phyloP scores from a whole-genome alignment of 805 yeast species.

The Spencermartinsiella europaea region DNA sequence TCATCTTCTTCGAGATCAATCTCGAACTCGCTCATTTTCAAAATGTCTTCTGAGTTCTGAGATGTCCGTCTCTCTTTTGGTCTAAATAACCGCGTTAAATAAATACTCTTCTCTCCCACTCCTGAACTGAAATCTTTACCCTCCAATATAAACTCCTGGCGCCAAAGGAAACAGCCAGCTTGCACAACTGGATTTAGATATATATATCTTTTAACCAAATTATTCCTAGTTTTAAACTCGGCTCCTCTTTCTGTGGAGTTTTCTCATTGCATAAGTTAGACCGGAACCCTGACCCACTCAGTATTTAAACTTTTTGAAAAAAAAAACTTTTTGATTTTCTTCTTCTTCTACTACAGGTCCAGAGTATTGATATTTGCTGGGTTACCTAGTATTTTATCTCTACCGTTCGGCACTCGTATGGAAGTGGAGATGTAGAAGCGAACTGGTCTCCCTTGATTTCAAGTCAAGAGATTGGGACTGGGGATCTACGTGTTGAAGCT shows the following conservation, averaged over 20 bases:
- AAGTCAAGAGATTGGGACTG: conserved; percentile 2
- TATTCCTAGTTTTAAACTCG: too few species aligned
- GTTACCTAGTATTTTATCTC: conserved; percentile 22
- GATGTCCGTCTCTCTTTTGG: too few species aligned
- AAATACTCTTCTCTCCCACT: not conserved
- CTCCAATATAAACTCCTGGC: too few species aligned
- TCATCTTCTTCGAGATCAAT: not conserved
- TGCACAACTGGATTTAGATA: too few species aligned
- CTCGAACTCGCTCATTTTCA: not conserved
- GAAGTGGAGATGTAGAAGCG: conserved; percentile 27
- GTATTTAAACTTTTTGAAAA: not conserved
- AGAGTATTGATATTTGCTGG: not conserved
- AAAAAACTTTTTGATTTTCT: not conserved
- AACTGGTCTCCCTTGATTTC: not conserved
- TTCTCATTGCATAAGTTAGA: too few species aligned
- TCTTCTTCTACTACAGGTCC: not conserved
- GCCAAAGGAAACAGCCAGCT: too few species aligned
- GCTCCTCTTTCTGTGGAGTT: too few species aligned
- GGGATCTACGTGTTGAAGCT: conserved; percentile 26
- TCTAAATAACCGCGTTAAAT: too few species aligned
- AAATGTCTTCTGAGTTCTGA: too few species aligned
- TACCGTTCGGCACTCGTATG: conserved; percentile 32
- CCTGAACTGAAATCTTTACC: too few species aligned
- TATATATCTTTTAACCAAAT: too few species aligned
- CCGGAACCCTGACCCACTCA: not conserved